phyloP scores from a whole-genome alignment of 2,329 filamentous ascomycete species.

The Penicillium sclerotigenum region DNA sequence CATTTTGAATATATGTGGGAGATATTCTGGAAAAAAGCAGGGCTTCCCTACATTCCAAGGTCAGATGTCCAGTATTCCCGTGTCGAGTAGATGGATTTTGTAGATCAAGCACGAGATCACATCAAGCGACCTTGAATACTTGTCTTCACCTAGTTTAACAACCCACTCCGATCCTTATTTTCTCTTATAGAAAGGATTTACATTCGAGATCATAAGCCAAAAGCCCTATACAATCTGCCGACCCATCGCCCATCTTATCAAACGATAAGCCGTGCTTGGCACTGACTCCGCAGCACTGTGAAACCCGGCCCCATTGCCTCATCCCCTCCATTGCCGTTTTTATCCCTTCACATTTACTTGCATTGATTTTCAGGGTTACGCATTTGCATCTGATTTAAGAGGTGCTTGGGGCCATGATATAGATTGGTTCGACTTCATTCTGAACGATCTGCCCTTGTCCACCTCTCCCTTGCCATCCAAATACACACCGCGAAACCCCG shows the following conservation, averaged over 20 bases:
- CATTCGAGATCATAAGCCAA: not conserved
- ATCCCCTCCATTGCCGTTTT: constrained; percentile 21
- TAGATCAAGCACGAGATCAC: constrained; percentile 10
- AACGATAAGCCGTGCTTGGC: constrained; percentile 24
- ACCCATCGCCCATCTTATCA: constrained; percentile 18
- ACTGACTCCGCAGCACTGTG: constrained; percentile 22
- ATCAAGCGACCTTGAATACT: constrained; percentile 5
- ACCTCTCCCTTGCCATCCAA: constrained; percentile 3
- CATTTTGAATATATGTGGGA: not conserved
- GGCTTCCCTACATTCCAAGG: constrained; percentile 4
- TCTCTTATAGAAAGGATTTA: not conserved
- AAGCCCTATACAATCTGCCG: not conserved
- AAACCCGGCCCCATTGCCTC: constrained; percentile 22
- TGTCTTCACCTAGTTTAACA: not conserved
- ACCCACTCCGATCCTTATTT: not conserved
- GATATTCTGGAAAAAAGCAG: not conserved
- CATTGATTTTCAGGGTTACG: constrained; percentile 8
- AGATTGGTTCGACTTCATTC: not conserved
- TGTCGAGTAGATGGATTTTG: constrained; percentile 1
- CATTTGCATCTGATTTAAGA: constrained; percentile 3
- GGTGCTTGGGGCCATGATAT: constrained; percentile 4
- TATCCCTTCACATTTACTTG: constrained; percentile 14
- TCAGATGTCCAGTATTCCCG: constrained; percentile 6
- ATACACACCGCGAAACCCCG: not conserved
- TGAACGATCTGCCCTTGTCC: not conserved